These are phyloP conservation scores for Phytophthora brassicae DNA, from an alignment of 352 stramenopile species.

Conservation along the genomic window DNA sequence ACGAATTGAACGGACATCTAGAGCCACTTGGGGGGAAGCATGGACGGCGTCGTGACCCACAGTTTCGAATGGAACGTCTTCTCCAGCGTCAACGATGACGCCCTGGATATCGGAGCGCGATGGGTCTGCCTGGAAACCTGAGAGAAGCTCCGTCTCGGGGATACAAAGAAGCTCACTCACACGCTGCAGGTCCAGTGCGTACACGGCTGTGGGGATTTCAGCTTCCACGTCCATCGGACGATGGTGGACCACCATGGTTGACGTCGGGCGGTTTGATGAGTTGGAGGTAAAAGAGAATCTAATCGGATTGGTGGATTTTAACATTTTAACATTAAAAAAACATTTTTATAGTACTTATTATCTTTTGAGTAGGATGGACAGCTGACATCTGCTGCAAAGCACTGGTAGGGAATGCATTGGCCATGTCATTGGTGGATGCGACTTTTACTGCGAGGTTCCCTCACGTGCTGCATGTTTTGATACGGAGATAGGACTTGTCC, in stretches of 20 bases:
- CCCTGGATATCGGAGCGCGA: slow-evolving; percentile 72
- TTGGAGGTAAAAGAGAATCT: slow-evolving; percentile 8
- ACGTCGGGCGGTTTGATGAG: not conserved
- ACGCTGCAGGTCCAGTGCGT: slow-evolving; percentile 53
- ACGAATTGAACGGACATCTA: slow-evolving; percentile 22
- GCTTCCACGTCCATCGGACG: slow-evolving; percentile 55
- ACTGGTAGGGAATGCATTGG: too few relatives aligned
- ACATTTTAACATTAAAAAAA: not conserved
- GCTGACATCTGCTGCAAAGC: too few relatives aligned
- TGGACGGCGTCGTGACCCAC: slow-evolving; percentile 43
- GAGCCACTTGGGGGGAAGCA: slow-evolving; percentile 8
- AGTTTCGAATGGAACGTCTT: slow-evolving; percentile 75
- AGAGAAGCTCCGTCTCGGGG: slow-evolving; percentile 50
- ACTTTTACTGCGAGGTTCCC: too few relatives aligned
- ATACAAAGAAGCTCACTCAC: slow-evolving; percentile 56
- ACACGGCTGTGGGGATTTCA: slow-evolving; percentile 57
- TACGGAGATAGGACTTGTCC: too few relatives aligned
- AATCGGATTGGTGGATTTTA: slow-evolving; percentile 12
- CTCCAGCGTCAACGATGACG: slow-evolving; percentile 73
- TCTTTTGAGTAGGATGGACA: too few relatives aligned
- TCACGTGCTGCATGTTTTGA: too few relatives aligned
- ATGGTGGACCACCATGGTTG: slow-evolving; percentile 48
- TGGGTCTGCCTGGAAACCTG: slow-evolving; percentile 57
- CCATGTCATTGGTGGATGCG: too few relatives aligned
- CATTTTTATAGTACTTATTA: too few relatives aligned